These are phyloP conservation scores for Ambispora gerdemannii DNA, from an alignment of 192 early-diverging fungal genomes.

Conservation along the genomic window DNA sequence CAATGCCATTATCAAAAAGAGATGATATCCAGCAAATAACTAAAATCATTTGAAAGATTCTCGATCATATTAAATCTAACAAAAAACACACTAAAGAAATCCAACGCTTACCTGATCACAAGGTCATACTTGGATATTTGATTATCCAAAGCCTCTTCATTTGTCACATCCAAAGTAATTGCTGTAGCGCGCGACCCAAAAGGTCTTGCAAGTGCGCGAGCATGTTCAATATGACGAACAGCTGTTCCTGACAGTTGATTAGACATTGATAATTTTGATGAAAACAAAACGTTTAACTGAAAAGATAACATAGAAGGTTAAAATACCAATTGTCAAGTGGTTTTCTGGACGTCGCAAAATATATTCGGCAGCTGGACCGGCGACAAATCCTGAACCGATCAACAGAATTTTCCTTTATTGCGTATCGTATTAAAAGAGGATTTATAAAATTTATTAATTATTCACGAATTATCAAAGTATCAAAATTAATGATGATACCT, in stretches of 20 bases:
- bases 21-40: too few relatives aligned
- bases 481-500: background rate
- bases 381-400: conserved; percentile 96
- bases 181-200: conserved; percentile 62
- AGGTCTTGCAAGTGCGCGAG: conserved; percentile 62
- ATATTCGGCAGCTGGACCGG: conserved; percentile 91
- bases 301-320: background rate
- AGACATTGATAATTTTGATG: background rate
- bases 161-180: conserved; percentile 74
- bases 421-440: background rate
- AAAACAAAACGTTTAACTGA: background rate
- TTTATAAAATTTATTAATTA: background rate
- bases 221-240: conserved; percentile 71
- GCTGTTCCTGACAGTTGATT: conserved; percentile 46
- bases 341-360: conserved; percentile 86
- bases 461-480: too few relatives aligned
- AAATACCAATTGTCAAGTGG: conserved; percentile 79
- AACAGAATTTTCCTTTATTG: conserved; percentile 80
- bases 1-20: too few relatives aligned
- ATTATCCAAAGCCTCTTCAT: conserved; percentile 67
- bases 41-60: too few relatives aligned
- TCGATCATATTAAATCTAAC: background rate
- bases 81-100: background rate
- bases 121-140: conserved; percentile 84
- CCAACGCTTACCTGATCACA: conserved; percentile 63